Evolutionary conservation across 139 green algal species (phyloP), one percentile per base, ranked within the genome.

Genomic region (Chlorella sp.): DNA sequence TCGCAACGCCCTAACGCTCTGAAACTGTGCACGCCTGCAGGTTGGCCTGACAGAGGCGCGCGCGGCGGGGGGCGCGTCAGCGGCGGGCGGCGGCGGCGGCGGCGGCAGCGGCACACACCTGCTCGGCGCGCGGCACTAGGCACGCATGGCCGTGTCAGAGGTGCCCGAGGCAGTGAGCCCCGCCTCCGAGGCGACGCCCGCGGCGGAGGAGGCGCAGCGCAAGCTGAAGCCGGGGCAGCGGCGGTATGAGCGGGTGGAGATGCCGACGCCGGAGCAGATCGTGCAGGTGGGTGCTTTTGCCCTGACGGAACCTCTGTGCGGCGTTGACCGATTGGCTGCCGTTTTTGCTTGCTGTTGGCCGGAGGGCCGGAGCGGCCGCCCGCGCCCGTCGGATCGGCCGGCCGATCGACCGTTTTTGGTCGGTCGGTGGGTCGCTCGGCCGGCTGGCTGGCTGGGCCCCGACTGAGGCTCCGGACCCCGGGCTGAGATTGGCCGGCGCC

Each of bases 251-350:
- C 79, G 50, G 27, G 31, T 97, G 21, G 33, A 83, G 25, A 76
- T 95, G 59, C 91, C 91, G 7, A 89, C 83, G 2, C 61, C 77
- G 6, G 87, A 97, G 46, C 63, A 92, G 56, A 85, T 95, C 33
- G 67, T 77, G 14, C 50, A 60, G 42, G 69, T 75, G 53, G 55
- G 69, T 4, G 17, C 60, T 14, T 1, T 36, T 38, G 62, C n/a
- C 36, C 19, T 69, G 62, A 33, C 23, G 53, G 23, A 62, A 33
- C 29, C 19, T 62, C 8, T 23, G 58, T 31, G 19, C n/a, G 8
- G 6, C n/a, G 11, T 64, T 8, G 58, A n/a, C 29, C 12, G 12
- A 14, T 14, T 14, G 14, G 45, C 45, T 53, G 45, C 11, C 14
- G 45, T 17, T 23, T 60, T 12, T 64, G 58, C 58, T 15, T 40